Evolutionary conservation across 495 filamentous ascomycete genomes (phyloP).

Genomic region (Alectoria sarmentosa): DNA sequence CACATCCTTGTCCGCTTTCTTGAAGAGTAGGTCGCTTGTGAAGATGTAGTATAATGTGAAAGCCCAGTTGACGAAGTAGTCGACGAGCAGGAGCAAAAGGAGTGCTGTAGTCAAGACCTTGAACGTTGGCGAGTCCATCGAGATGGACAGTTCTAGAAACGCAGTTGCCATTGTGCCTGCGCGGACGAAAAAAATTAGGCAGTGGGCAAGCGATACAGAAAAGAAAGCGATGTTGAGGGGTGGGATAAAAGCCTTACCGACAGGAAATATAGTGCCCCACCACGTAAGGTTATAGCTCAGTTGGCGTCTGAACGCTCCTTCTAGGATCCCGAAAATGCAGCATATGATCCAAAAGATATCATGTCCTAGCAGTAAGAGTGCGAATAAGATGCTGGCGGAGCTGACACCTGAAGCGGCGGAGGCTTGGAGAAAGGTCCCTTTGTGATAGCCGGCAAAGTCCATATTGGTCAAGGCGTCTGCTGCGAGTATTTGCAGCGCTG

Average conservation of each 20-base stretch:
- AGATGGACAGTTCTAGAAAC: neutral
- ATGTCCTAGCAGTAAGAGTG: neutral
- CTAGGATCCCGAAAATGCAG: neutral
- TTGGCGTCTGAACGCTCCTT: neutral
- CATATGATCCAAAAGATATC: neutral
- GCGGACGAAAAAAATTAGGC: neutral
- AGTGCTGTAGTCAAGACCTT: neutral
- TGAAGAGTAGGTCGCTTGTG: neutral
- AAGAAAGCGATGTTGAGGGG: too few species aligned
- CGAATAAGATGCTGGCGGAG: neutral
- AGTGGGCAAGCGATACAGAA: accelerated
- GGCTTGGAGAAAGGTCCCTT: neutral
- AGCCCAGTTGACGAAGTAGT: neutral
- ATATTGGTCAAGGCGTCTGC: conserved; percentile 3
- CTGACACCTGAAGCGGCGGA: neutral
- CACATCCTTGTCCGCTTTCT: neutral
- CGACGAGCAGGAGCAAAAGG: neutral
- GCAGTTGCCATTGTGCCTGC: conserved; percentile 2
- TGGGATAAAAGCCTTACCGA: neutral
- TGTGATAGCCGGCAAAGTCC: conserved; percentile 6
- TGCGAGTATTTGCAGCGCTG: neutral
- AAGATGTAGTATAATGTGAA: neutral
- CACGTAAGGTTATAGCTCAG: conserved; percentile 1
- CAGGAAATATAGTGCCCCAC: conserved; percentile 6
- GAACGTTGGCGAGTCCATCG: neutral